Conservation (phyloP, 2,329 filamentous ascomycete species). For the Colletotrichum liriopes region DNA sequence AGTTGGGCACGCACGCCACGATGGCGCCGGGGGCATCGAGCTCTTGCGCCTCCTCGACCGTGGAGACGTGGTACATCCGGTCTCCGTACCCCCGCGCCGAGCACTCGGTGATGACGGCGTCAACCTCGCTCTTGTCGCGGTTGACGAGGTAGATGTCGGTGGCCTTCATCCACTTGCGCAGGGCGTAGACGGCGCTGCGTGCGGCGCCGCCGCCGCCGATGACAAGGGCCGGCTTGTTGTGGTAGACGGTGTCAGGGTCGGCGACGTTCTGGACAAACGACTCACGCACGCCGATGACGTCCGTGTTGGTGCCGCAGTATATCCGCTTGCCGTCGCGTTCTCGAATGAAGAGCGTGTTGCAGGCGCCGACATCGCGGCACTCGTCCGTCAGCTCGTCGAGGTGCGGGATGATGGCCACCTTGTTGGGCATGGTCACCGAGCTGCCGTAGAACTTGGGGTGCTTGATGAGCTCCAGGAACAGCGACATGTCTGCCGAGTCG, state of each 20-base stretch:
- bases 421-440: constrained; percentile 88
- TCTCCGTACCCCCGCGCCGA: constrained; percentile 71
- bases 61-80: constrained; percentile 73
- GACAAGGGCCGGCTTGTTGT: constrained; percentile 77
- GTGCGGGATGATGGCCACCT: constrained; percentile 81
- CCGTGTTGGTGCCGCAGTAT: constrained; percentile 84
- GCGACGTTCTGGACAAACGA: constrained; percentile 74
- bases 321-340: constrained; percentile 63
- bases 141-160: constrained; percentile 84
- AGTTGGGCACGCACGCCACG: constrained; percentile 83
- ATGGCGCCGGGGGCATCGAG: constrained; percentile 76
- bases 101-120: constrained; percentile 77
- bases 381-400: constrained; percentile 83
- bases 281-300: constrained; percentile 84
- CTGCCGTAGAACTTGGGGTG: constrained; percentile 77
- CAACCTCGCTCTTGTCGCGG: constrained; percentile 77
- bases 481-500: constrained; percentile 65
- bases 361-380: constrained; percentile 80
- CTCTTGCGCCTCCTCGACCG: constrained; percentile 70
- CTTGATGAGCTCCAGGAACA: constrained; percentile 67
- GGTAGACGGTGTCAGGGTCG: constrained; percentile 63
- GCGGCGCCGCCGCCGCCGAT: constrained; percentile 85
- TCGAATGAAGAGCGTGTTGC: constrained; percentile 83
- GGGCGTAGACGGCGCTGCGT: constrained; percentile 82
- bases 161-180: constrained; percentile 79